Base-by-base conservation (phyloP, 192 early-diverging fungal species). In the Backusella morwellensis region DNA sequence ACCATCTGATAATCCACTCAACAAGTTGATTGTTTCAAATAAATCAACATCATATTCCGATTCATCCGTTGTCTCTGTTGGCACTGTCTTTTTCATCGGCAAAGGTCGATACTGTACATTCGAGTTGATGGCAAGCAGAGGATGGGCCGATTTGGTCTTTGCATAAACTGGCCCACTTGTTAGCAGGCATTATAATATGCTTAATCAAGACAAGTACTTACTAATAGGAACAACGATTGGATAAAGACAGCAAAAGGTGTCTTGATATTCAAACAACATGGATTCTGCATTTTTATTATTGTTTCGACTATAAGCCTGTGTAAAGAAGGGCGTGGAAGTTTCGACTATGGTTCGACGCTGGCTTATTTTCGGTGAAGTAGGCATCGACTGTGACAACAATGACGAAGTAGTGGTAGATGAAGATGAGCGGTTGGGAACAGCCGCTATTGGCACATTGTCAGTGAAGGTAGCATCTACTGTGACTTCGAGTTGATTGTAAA, bases 151-250 rank as follows among this genome's bases (percentile, higher is more conserved):
- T 68, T 80, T 38, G 35, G 86, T 86, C 75, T 81, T 83, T 35
- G 81, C 76, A 73, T 82, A 84, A 26, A 79, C 82, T 32, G 32
- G 32, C 2, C 2, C 2, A 32, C 32, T 32, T 32, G 32, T 32
- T 32, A 32, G 32, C 2, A 32, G 32, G 32, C 3, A 32, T 32
- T 32, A 32, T 0, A 32, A 32, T 32, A 32, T 32, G 32, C 32
- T 32, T 32, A 32, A 32, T 32, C 19, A 12, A 12, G 9, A 1
- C 15, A 66, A 54, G 54, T 15, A 78, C 87, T 82, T 85, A 90
- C 89, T 86, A 35, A 90, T 85, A 38, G 89, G 89, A 15, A 90
- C 78, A 32, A 79, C 72, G 36, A 90, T 78, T 1, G 86, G 89
- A 42, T 85, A 83, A 34, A 88, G 78, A 36, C 86, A 86, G 17